These are phyloP conservation scores for Colletotrichum horii DNA, from an alignment of 2,329 filamentous ascomycete species.

Conservation along the genomic window DNA sequence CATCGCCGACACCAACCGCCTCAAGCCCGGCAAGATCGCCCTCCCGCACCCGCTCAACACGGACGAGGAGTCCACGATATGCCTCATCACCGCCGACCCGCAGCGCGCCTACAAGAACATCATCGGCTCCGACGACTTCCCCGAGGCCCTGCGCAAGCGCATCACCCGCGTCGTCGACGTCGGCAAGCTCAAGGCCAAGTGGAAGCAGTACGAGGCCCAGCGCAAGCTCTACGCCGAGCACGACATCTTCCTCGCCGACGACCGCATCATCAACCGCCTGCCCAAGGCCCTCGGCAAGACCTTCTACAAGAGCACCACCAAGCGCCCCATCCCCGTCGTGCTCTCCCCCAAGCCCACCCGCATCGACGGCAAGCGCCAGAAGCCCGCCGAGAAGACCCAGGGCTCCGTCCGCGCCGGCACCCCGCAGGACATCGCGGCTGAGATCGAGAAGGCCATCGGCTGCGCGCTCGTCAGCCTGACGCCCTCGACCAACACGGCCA, in stretches of 20 bases:
- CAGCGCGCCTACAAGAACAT: conserved; percentile 92
- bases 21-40: conserved; percentile 84
- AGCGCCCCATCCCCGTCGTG: conserved; percentile 85
- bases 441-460: conserved; percentile 79
- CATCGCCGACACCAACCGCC: conserved; percentile 72
- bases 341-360: conserved; percentile 69
- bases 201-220: conserved; percentile 85
- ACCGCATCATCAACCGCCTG: conserved; percentile 77
- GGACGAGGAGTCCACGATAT: conserved; percentile 72
- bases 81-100: conserved; percentile 81
- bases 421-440: conserved; percentile 73
- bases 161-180: conserved; percentile 82
- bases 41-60: conserved; percentile 79
- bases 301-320: conserved; percentile 84
- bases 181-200: conserved; percentile 81
- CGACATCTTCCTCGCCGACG: conserved; percentile 93
- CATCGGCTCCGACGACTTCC: conserved; percentile 72
- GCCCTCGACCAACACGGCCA: conserved; percentile 78
- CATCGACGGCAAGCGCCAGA: conserved; percentile 62
- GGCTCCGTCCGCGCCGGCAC: conserved; percentile 53
- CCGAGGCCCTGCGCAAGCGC: conserved; percentile 66
- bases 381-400: conserved; percentile 57
- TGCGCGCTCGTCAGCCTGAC: conserved; percentile 82
- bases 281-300: conserved; percentile 76
- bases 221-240: conserved; percentile 85